phyloP scores from a whole-genome alignment of 352 stramenopile genomes.

The Pseudoperonospora humuli region DNA sequence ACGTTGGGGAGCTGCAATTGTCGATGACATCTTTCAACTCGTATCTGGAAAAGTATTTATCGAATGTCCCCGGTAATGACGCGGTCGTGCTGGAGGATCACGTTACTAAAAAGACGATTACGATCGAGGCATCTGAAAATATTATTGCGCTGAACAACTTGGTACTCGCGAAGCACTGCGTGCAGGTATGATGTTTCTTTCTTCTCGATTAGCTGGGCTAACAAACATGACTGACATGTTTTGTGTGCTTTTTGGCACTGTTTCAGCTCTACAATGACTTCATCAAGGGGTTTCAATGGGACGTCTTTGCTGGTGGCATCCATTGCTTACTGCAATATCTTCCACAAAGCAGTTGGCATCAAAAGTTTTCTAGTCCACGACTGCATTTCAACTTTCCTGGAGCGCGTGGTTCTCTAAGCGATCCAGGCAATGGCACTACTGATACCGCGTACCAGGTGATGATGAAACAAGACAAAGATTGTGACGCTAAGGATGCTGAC shows the following conservation, averaged over 20 bases:
- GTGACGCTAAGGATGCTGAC: not conserved
- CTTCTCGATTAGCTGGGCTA: not conserved
- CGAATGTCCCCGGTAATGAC: conserved; percentile 41
- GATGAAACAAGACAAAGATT: not conserved
- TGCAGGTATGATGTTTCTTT: conserved; percentile 33
- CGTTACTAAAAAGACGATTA: conserved; percentile 59
- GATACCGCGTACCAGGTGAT: conserved; percentile 68
- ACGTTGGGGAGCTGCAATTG: conserved; percentile 55
- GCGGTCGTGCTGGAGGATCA: conserved; percentile 61
- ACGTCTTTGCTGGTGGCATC: conserved; percentile 74
- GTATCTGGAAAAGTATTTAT: conserved; percentile 74
- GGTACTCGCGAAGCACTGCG: conserved; percentile 57
- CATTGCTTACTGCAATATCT: conserved; percentile 80
- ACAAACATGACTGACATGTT: not conserved
- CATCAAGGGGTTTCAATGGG: conserved; percentile 79
- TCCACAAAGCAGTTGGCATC: conserved; percentile 48
- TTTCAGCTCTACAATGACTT: conserved; percentile 64
- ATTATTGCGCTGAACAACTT: conserved; percentile 72
- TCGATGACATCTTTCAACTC: conserved; percentile 70
- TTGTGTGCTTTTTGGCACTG: conserved; percentile 1
- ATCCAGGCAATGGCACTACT: conserved; percentile 74
- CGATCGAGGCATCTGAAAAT: conserved; percentile 57
- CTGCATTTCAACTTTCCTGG: conserved; percentile 78
- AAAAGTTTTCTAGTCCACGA: conserved; percentile 55
- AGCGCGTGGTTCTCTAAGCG: conserved; percentile 41